Conservation (phyloP, 495 filamentous ascomycete genomes). For the Trichocladium antarcticum region DNA sequence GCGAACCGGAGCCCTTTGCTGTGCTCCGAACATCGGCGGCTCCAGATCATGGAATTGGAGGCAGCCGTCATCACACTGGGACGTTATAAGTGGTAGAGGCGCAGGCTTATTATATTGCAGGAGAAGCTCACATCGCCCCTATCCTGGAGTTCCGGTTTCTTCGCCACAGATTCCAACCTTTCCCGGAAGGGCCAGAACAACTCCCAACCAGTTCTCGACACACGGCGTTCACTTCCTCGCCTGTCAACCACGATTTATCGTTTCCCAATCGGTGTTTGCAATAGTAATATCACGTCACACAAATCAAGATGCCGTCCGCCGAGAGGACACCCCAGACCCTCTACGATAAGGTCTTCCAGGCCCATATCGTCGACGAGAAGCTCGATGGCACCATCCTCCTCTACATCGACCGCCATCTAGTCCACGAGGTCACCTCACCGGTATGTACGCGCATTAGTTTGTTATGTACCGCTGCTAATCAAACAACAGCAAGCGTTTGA, state of each 20-base stretch:
- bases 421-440: constrained; percentile 96
- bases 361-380: constrained; percentile 89
- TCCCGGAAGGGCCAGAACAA: background rate
- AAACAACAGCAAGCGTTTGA: constrained; percentile 83
- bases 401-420: constrained; percentile 92
- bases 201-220: background rate
- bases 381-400: constrained; percentile 83
- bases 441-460: constrained; percentile 27
- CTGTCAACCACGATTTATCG: too few relatives aligned
- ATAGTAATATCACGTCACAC: too few relatives aligned
- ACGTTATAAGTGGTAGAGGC: background rate
- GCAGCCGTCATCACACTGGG: background rate
- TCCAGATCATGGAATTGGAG: constrained; percentile 8
- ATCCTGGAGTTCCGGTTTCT: background rate
- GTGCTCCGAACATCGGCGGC: constrained; percentile 26
- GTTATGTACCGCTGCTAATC: background rate
- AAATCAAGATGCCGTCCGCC: constrained; percentile 73
- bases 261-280: too few relatives aligned
- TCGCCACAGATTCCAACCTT: background rate
- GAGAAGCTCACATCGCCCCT: background rate
- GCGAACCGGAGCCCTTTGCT: constrained; percentile 22
- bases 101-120: background rate
- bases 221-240: too few relatives aligned
- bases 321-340: constrained; percentile 71
- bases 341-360: constrained; percentile 94